Evolutionary conservation across 306 rosid species (phyloP), one percentile per base, ranked within the genome.

Genomic region (Phaseolus lunatus): DNA sequence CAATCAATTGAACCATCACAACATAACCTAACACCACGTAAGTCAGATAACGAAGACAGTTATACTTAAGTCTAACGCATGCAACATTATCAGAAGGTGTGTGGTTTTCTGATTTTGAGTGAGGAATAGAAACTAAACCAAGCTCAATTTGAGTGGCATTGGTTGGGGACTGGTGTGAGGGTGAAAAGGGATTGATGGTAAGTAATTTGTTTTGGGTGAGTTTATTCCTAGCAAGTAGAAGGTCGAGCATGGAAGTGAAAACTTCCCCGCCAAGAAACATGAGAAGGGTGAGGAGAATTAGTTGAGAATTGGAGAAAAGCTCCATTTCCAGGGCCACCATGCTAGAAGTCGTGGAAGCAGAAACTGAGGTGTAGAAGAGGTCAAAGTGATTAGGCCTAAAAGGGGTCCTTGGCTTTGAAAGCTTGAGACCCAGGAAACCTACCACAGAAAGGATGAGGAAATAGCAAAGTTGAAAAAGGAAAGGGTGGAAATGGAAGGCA

Each of bases 231-330:
- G 74, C 13, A 33, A 88, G 8, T 5, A 76, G 43, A 71, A 91
- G 88, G 14, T 71, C 84, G 1, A 87, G 79, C 75, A 85, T 7
- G 77, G 98, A 94, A 81, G 81, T 81, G 37, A 90, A 89, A 58
- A 85, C 85, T 63, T 94, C 96, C 0, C 97, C 92, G 6, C 97
- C 96, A 0, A 75, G 3, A 0, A 92, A 76, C 96, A 94, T 94
- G 61, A 78, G 86, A 67, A 83, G 31, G 63, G 80, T 83, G 9
- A 83, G 29, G 41, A 83, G 77, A 73, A 83, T 49, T 54, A 78
- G 83, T 59, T 84, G 87, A 0, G 50, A 75, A 54, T 75, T 62
- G 24, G 84, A 79, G 79, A 84, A 79, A 70, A 4, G 58, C 75
- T 92, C 93, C 91, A 90, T 92, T 82, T 94, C 95, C 0, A 90